These are phyloP conservation scores for Raphanus hybrid DNA, from an alignment of 441 rosid species.

Conservation along the genomic window DNA sequence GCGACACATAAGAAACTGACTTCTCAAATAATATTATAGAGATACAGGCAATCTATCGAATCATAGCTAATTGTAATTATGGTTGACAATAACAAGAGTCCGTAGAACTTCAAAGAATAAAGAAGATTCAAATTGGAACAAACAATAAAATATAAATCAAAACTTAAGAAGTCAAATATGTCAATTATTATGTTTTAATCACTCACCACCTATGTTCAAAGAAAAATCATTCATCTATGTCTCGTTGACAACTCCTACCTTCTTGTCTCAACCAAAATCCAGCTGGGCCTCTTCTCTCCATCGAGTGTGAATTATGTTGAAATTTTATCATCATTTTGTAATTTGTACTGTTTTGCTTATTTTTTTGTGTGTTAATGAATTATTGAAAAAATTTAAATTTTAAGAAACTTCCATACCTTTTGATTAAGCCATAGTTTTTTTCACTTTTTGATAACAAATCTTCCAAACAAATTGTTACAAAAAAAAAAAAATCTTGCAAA, in stretches of 20 bases:
- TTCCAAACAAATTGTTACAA: too few relatives aligned
- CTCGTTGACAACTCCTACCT: conserved; percentile 36
- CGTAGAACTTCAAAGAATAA: conserved; percentile 4
- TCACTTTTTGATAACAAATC: neutral
- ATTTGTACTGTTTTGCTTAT: neutral
- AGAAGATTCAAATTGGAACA: conserved; percentile 38
- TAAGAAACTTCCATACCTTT: neutral
- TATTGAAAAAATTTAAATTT: conserved; percentile 17
- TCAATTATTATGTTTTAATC: conserved; percentile 15
- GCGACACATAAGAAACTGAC: too few relatives aligned
- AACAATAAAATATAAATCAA: conserved; percentile 29
- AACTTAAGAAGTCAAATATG: conserved; percentile 31
- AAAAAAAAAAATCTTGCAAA: too few relatives aligned
- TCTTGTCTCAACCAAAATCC: conserved; percentile 26
- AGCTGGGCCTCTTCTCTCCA: conserved; percentile 26
- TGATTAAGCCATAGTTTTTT: neutral
- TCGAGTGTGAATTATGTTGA: conserved; percentile 24
- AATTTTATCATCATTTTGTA: neutral
- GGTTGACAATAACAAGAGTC: conserved; percentile 35
- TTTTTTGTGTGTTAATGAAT: neutral
- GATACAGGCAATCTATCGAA: neutral
- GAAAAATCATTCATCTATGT: conserved; percentile 6
- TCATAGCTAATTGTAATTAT: conserved; percentile 13
- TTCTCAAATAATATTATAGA: too few relatives aligned
- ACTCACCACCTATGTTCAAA: too few relatives aligned